These are phyloP conservation scores for Beauveria sp. DNA, from an alignment of 2,329 filamentous ascomycete species.

Conservation along the genomic window DNA sequence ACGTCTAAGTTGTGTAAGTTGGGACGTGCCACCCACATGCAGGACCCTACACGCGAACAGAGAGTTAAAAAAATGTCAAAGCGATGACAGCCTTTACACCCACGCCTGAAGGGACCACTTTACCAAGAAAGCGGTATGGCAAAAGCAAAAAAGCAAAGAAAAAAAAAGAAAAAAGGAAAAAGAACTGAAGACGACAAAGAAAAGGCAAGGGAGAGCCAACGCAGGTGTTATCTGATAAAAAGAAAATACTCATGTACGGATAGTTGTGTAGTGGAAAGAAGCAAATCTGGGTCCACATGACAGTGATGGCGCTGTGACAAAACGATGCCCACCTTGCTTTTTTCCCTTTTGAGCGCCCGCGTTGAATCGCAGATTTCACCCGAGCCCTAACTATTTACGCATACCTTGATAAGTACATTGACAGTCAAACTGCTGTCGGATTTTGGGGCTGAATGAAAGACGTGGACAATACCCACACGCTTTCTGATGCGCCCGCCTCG, in stretches of 20 bases:
- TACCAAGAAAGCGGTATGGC: background rate
- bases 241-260: background rate
- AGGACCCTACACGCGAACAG: background rate
- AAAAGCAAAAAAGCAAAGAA: background rate
- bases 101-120: background rate
- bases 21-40: background rate
- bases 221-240: background rate
- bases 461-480: too few relatives aligned
- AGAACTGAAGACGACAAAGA: background rate
- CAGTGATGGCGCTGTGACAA: background rate
- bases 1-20: background rate
- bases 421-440: too few relatives aligned
- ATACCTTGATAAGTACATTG: background rate
- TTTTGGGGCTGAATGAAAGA: too few relatives aligned
- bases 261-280: background rate
- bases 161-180: background rate
- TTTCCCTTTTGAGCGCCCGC: background rate
- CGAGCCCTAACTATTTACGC: background rate
- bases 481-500: too few relatives aligned
- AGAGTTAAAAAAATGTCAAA: slow-evolving; percentile 2
- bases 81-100: background rate
- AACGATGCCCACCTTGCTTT: background rate
- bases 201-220: background rate
- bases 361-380: background rate
- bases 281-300: background rate